Conservation (phyloP, 1,284 basidiomycete genomes). For the Ceratorhiza oryzae-sativae region DNA sequence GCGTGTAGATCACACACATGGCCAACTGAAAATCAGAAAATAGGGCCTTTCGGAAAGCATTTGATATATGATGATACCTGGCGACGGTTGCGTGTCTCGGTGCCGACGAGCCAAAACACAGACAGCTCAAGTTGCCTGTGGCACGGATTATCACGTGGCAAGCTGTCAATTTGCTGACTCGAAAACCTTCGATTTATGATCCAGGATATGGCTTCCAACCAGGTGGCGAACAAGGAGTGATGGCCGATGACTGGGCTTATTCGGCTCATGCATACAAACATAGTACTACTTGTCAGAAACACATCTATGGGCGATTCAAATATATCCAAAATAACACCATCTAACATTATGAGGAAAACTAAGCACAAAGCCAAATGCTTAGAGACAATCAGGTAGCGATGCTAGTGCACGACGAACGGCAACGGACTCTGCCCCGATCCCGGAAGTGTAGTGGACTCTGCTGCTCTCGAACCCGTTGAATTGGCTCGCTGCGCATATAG, state of each 20-base stretch:
- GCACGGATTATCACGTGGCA: conserved; percentile 27
- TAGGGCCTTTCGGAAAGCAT: no score
- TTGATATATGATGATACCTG: no score
- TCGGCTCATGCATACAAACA: not conserved
- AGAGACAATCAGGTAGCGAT: conserved; percentile 15
- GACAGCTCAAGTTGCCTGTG: not conserved
- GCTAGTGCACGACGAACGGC: conserved; percentile 42
- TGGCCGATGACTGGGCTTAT: conserved; percentile 18
- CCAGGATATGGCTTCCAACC: not conserved
- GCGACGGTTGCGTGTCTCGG: not conserved
- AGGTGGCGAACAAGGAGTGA: conserved; percentile 4
- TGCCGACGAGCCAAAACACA: not conserved
- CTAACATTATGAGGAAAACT: not conserved
- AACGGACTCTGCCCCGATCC: conserved; percentile 51
- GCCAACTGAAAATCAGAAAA: not conserved
- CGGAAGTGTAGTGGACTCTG: conserved; percentile 68
- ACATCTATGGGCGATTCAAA: not conserved
- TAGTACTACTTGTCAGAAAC: not conserved
- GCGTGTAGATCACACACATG: not conserved
- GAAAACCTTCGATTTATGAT: conserved; percentile 31
- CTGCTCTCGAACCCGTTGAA: conserved; percentile 85
- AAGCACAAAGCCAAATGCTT: not conserved
- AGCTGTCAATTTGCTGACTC: conserved; percentile 39
- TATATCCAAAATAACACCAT: not conserved
- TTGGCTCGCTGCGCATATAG: conserved; percentile 85